Conservation (phyloP, 768 basidiomycete species). For the Mycena chlorophos region DNA sequence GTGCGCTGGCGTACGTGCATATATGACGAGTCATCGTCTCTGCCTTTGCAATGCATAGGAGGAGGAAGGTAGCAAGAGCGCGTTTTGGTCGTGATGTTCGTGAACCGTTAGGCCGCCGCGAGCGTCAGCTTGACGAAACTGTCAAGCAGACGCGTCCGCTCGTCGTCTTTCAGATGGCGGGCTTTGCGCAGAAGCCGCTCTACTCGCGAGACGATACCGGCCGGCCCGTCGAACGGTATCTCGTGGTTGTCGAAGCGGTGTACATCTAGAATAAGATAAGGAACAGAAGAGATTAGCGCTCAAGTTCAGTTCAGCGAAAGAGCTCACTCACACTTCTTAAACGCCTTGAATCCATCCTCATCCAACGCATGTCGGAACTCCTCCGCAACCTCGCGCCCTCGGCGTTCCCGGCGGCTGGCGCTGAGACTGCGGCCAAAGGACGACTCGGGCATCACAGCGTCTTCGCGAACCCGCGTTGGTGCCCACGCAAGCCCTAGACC, state of each 20-base stretch:
- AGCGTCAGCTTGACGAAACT: constrained; percentile 52
- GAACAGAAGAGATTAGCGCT: neutral
- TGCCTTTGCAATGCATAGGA: neutral
- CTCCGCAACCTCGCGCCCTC: constrained; percentile 44
- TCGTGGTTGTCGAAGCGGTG: constrained; percentile 72
- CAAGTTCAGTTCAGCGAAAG: constrained; percentile 2
- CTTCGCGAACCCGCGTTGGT: constrained; percentile 64
- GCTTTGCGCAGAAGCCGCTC: constrained; percentile 57
- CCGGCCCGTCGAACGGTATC: constrained; percentile 74
- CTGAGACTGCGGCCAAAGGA: constrained; percentile 33
- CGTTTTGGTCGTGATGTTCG: neutral
- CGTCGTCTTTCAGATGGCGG: constrained; percentile 45
- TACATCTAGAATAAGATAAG: constrained; percentile 34
- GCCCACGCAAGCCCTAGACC: constrained; percentile 74
- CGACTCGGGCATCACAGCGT: constrained; percentile 57
- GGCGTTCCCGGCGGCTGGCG: constrained; percentile 22
- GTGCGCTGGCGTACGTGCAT: no score
- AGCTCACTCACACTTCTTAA: constrained; percentile 63
- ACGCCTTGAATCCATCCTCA: constrained; percentile 45
- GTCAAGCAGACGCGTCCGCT: constrained; percentile 55
- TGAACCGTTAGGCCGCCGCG: neutral
- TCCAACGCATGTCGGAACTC: constrained; percentile 48
- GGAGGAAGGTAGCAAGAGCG: neutral
- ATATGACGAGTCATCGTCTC: no score
- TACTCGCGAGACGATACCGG: constrained; percentile 66